Base-by-base conservation (phyloP, 768 basidiomycete genomes). In the Agaricus sinodeliciosus region DNA sequence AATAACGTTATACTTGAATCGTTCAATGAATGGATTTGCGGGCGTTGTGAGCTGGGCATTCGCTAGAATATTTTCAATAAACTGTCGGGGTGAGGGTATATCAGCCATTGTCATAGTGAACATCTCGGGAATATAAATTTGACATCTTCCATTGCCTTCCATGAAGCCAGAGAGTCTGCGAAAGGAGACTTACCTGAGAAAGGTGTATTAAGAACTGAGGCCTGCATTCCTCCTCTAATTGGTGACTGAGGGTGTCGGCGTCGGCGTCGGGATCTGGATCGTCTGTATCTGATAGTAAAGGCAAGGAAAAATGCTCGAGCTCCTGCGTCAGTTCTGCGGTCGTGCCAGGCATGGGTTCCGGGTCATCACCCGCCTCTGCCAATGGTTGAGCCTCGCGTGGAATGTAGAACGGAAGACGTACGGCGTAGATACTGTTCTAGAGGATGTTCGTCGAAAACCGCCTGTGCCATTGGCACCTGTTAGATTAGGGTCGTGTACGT, bases 1-100 rank as follows among this genome's bases (percentile, higher is more conserved):
- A 55, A 90, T 89, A 3, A 90, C 79, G 55, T 80, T 81, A 74
- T 90, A 90, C 64, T 90, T 90, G 79, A 91, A 90, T 39, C 78
- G 84, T 67, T 91, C 88, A 8, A 80, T 78, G 59, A 89, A 86
- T 16, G 76, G 73, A 56, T 68, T 76, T 3, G 73, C 64, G 5
- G 70, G 64, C 54, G 58, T 65, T 22, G 73, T 60, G 8, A 65
- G 57, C 31, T 69, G 62, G 9, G 69, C 45, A 39, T 68, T 62
- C 4, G 72, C 65, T 34, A 78, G 67, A 27, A 72, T 51, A 27
- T 72, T 65, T 54, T 67, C 56, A 15, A 78, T 56, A 31, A 70
- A 58, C 78, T 79, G 59, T 52, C 15, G 43, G 13, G 11, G 36
- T 37, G 43, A 27, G 19, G 57, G 45, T 52, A 41, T 49, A 39